Conservation (phyloP, 495 filamentous ascomycete species). For the Viridothelium virens region DNA sequence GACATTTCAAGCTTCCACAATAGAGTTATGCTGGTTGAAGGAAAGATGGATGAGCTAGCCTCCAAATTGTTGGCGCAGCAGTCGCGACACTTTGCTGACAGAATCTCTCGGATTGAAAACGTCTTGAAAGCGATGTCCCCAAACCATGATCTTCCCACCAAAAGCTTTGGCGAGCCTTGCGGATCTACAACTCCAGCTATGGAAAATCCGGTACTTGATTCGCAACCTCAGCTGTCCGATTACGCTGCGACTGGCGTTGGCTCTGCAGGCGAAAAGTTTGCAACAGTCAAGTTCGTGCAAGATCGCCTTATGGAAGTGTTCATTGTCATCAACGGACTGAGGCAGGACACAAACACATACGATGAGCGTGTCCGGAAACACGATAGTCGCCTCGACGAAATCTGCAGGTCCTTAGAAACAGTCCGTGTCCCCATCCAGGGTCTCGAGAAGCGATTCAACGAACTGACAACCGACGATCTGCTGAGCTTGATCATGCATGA, state of each 20-base stretch:
- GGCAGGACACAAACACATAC: neutral
- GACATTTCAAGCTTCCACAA: neutral
- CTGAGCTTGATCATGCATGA: neutral
- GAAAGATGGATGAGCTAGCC: neutral
- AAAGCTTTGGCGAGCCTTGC: no score
- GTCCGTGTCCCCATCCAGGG: neutral
- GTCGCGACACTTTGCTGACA: no score
- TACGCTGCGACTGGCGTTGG: neutral
- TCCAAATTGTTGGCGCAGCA: no score
- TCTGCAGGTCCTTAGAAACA: neutral
- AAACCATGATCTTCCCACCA: no score
- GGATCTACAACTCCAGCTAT: no score
- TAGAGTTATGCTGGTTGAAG: neutral
- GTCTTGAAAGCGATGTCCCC: no score
- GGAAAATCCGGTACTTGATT: no score
- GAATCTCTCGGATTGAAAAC: no score
- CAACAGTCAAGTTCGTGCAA: neutral
- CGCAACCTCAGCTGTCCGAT: neutral
- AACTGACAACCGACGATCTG: neutral
- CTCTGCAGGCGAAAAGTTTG: neutral
- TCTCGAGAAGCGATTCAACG: neutral
- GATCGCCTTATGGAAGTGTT: neutral
- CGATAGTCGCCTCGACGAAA: neutral
- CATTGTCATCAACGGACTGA: neutral
- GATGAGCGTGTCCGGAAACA: neutral